Conservation (phyloP, 2,329 filamentous ascomycete species). For the Rhynchosporium secalis region DNA sequence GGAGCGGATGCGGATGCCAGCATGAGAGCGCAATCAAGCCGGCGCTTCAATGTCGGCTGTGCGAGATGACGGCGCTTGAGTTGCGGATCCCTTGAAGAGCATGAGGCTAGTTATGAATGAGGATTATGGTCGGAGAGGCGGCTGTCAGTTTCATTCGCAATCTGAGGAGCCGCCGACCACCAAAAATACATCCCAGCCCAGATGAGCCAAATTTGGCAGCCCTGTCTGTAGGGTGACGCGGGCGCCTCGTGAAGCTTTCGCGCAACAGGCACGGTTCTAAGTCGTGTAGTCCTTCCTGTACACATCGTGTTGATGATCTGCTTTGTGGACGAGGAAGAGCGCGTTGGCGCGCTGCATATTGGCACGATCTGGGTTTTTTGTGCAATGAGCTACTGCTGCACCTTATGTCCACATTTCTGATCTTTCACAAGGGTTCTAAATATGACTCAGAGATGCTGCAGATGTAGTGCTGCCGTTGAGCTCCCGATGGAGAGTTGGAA, state of each 20-base stretch:
- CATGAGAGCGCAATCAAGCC: constrained; percentile 8
- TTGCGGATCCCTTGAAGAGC: constrained; percentile 25
- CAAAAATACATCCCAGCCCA: constrained; percentile 21
- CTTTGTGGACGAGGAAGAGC: constrained; percentile 14
- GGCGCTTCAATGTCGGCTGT: constrained; percentile 35
- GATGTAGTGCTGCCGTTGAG: constrained; percentile 24
- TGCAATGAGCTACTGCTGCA: constrained; percentile 17
- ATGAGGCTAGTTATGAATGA: constrained; percentile 5
- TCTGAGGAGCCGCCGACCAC: constrained; percentile 27
- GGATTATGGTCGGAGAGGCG: constrained; percentile 20
- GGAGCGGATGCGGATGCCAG: neutral
- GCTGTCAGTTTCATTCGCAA: constrained; percentile 29
- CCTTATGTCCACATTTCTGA: constrained; percentile 18
- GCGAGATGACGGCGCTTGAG: constrained; percentile 31
- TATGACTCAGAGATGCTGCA: constrained; percentile 40
- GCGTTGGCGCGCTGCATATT: constrained; percentile 23
- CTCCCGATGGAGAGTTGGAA: constrained; percentile 24
- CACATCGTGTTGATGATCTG: constrained; percentile 15
- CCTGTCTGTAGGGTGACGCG: constrained; percentile 24
- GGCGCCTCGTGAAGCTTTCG: constrained; percentile 29
- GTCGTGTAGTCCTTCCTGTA: constrained; percentile 13
- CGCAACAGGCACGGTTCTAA: constrained; percentile 18
- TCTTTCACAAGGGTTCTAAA: constrained; percentile 29
- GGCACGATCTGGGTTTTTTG: neutral
- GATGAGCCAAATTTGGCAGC: constrained; percentile 12